These are phyloP conservation scores for Leccinum pachyderme DNA, from an alignment of 1,284 basidiomycete genomes.

Conservation along the genomic window DNA sequence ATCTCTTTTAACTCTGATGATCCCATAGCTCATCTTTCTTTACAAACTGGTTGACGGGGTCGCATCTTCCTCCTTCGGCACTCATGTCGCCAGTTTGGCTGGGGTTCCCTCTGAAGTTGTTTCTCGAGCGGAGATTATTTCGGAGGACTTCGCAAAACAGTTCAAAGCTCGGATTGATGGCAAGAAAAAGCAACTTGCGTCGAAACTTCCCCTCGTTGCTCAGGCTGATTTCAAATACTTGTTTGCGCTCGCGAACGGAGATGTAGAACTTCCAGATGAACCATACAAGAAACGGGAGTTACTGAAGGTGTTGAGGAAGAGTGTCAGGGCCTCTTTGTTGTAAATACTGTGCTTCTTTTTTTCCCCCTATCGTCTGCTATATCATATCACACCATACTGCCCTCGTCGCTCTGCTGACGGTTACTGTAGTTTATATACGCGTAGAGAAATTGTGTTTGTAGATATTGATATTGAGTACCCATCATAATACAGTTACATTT, in stretches of 20 bases:
- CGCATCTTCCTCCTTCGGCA: slow-evolving; percentile 90
- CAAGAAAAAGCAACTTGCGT: slow-evolving; percentile 52
- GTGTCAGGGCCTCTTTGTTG: slow-evolving; percentile 23
- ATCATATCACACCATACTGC: slow-evolving; percentile 19
- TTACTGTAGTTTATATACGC: slow-evolving; percentile 8
- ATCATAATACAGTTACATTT: background rate
- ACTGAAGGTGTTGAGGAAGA: slow-evolving; percentile 50
- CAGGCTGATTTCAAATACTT: slow-evolving; percentile 90
- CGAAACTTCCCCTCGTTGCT: slow-evolving; percentile 68
- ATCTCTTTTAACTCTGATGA: background rate
- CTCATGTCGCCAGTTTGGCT: slow-evolving; percentile 86
- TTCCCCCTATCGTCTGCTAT: slow-evolving; percentile 10
- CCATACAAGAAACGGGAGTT: slow-evolving; percentile 50
- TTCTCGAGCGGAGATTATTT: slow-evolving; percentile 82
- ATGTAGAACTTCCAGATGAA: slow-evolving; percentile 50
- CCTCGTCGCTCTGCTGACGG: background rate
- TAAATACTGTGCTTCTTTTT: slow-evolving; percentile 10
- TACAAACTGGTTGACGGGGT: slow-evolving; percentile 91
- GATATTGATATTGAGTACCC: background rate
- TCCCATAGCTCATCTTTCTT: slow-evolving; percentile 76
- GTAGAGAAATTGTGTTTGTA: slow-evolving; percentile 6
- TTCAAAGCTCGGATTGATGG: slow-evolving; percentile 76
- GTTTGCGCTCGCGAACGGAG: slow-evolving; percentile 53
- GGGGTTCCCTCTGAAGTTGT: slow-evolving; percentile 82
- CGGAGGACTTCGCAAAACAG: slow-evolving; percentile 82